Evolutionary conservation across 2,329 filamentous ascomycete genomes (phyloP).

Genomic region (Xylariaceae sp.): DNA sequence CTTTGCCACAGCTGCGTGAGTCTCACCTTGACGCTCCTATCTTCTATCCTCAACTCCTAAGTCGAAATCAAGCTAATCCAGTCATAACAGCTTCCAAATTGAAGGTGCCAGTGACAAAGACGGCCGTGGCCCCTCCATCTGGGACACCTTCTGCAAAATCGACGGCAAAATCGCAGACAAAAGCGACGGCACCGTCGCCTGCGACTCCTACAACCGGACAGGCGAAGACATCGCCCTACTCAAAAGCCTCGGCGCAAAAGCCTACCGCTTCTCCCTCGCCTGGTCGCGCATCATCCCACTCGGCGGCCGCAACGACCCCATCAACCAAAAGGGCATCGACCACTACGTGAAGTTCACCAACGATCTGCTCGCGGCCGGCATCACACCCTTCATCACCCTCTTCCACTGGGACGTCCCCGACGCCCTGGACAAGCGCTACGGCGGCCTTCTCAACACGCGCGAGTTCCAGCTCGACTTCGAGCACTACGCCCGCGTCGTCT

Average conservation of each 20-base stretch:
- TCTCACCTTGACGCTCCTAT: conserved; percentile 10
- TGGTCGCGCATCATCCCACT: conserved; percentile 82
- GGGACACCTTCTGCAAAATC: conserved; percentile 81
- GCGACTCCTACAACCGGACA: conserved; percentile 80
- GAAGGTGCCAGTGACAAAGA: conserved; percentile 71
- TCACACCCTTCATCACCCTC: conserved; percentile 75
- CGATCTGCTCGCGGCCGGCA: conserved; percentile 68
- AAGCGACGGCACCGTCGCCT: conserved; percentile 69
- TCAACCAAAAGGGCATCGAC: conserved; percentile 72
- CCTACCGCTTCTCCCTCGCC: conserved; percentile 80
- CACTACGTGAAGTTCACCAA: conserved; percentile 77
- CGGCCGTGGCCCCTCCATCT: conserved; percentile 76
- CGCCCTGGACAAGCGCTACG: conserved; percentile 72
- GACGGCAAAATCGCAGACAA: conserved; percentile 79
- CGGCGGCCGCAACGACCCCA: conserved; percentile 74
- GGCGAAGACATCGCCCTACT: conserved; percentile 72
- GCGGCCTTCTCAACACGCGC: conserved; percentile 70
- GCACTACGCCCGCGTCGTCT: conserved; percentile 70
- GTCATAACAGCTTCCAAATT: conserved; percentile 67
- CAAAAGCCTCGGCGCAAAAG: conserved; percentile 65
- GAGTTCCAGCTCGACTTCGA: conserved; percentile 81
- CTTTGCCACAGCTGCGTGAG: conserved; percentile 70
- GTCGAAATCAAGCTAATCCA: conserved; percentile 13
- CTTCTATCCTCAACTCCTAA: neutral
- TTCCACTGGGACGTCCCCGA: conserved; percentile 88